Base-by-base conservation (phyloP, 1,284 basidiomycete genomes). In the Pascua sp. region DNA sequence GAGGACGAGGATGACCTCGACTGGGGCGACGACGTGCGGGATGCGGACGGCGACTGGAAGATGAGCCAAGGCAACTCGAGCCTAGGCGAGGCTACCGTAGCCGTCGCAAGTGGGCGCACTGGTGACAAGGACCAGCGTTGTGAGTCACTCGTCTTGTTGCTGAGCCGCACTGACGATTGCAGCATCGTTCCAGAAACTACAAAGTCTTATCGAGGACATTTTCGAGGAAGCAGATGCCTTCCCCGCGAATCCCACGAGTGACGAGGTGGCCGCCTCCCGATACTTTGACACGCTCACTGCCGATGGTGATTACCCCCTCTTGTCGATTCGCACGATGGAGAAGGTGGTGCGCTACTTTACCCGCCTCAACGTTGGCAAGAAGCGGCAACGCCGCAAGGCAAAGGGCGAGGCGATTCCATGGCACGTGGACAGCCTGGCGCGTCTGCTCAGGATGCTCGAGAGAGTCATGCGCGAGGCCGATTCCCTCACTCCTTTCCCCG, bases 181-280 rank as follows among this genome's bases (percentile, higher is more conserved):
- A 90, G 88, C 76, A 1, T 85, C 88, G 0, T 76, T 90, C 9
- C 85, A 90, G 67, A 92, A 89, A 69, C 80, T 95, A 7, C 80
- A 80, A 2, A 80, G 81, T 8, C 72, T 87, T 16, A 79, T 94
- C 1, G 90, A 94, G 60, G 90, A 94, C 56, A 83, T 95, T 17
- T 89, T 94, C 63, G 90, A 94, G 70, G 89, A 91, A 0, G 89
- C 94, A 68, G 92, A 95, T 69, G 75, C 83, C 0, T 80, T 95
- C 17, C 83, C 88, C 2, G 81, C 86, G 1, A 86, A 89, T 57
- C 78, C 83, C 1, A 81, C 84, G 42, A 62, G 80, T 5, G 69
- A 76, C 12, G 83, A 85, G 55, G 76, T 91, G 12, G 49, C 58
- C 0, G 47, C 61, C 0, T 65, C 69, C 7, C 83, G 85, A 5